A percentile compares a stretch with the other conserved stretches of the same genome.
Conservation (phyloP, 2,329 filamentous ascomycete genomes). For the Lasiodiplodia hormozganensis region DNA sequence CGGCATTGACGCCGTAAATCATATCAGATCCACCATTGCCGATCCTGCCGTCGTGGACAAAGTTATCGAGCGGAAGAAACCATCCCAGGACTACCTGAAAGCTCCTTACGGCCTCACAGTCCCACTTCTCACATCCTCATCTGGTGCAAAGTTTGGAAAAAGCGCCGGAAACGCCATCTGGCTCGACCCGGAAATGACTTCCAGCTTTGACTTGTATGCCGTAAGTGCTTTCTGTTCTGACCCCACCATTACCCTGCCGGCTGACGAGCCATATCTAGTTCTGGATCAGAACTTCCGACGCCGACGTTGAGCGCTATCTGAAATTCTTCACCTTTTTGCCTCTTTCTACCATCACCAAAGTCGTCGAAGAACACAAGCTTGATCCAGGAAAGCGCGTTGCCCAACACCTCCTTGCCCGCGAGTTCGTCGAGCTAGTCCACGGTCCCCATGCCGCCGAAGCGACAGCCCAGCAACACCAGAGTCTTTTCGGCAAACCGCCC, state of each 20-base stretch:
- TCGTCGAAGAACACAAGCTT: conserved; percentile 71
- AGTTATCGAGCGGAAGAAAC: conserved; percentile 28
- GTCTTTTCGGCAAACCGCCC: conserved; percentile 47
- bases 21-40: conserved; percentile 67
- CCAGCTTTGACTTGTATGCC: conserved; percentile 83
- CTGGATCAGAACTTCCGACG: conserved; percentile 82
- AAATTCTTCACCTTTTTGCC: conserved; percentile 92
- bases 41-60: conserved; percentile 33
- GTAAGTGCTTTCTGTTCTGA: conserved; percentile 46
- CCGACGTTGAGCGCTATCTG: conserved; percentile 79
- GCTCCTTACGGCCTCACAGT: conserved; percentile 85
- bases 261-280: conserved; percentile 60
- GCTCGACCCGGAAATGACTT: conserved; percentile 84
- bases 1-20: conserved; percentile 84
- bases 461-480: conserved; percentile 64
- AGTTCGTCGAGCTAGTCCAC: conserved; percentile 83
- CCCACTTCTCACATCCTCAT: conserved; percentile 83
- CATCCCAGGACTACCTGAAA: conserved; percentile 46
- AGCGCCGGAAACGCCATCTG: conserved; percentile 92
- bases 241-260: neutral
- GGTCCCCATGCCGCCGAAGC: conserved; percentile 68
- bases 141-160: conserved; percentile 93
- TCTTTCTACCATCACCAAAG: conserved; percentile 66
- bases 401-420: conserved; percentile 82
- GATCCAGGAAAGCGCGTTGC: conserved; percentile 77